Evolutionary conservation across 805 yeast species (phyloP).

Genomic region (Starmera quercuum): DNA sequence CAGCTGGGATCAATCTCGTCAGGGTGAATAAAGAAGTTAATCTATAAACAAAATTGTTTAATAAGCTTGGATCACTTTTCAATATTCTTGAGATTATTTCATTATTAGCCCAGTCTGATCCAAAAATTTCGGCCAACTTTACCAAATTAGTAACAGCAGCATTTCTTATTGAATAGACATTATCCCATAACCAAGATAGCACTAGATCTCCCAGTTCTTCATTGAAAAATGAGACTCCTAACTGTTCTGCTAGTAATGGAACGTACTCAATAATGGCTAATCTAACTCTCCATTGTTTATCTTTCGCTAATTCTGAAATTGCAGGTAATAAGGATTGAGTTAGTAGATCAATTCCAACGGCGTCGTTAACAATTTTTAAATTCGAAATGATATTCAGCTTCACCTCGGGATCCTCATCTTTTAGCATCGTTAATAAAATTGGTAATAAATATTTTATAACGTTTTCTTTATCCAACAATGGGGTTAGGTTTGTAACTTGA

Average conservation of each 20-base stretch:
- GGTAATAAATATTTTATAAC: slow-evolving; percentile 82
- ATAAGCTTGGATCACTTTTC: slow-evolving; percentile 28
- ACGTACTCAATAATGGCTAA: slow-evolving; percentile 94
- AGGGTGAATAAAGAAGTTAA: slow-evolving; percentile 86
- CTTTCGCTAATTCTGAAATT: slow-evolving; percentile 91
- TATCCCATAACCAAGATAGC: slow-evolving; percentile 98
- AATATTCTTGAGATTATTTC: slow-evolving; percentile 77
- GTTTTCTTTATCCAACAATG: slow-evolving; percentile 74
- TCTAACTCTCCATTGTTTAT: slow-evolving; percentile 96
- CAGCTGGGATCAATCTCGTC: slow-evolving; percentile 72
- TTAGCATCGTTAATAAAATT: slow-evolving; percentile 84
- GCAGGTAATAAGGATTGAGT: slow-evolving; percentile 91
- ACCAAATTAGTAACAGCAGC: slow-evolving; percentile 87
- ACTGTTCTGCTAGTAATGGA: slow-evolving; percentile 88
- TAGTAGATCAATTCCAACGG: slow-evolving; percentile 82
- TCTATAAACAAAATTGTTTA: slow-evolving; percentile 77
- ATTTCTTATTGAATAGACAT: slow-evolving; percentile 90
- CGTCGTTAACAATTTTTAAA: slow-evolving; percentile 85
- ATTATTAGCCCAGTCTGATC: slow-evolving; percentile 85
- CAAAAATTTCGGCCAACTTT: slow-evolving; percentile 78
- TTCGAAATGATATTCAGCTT: slow-evolving; percentile 90
- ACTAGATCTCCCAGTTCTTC: slow-evolving; percentile 86
- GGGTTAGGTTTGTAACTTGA: slow-evolving; percentile 80
- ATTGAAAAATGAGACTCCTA: slow-evolving; percentile 90
- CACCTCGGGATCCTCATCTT: slow-evolving; percentile 95